Evolutionary conservation across 257 asterid genomes (phyloP).

Genomic region (Solanum megistacrolobum): DNA sequence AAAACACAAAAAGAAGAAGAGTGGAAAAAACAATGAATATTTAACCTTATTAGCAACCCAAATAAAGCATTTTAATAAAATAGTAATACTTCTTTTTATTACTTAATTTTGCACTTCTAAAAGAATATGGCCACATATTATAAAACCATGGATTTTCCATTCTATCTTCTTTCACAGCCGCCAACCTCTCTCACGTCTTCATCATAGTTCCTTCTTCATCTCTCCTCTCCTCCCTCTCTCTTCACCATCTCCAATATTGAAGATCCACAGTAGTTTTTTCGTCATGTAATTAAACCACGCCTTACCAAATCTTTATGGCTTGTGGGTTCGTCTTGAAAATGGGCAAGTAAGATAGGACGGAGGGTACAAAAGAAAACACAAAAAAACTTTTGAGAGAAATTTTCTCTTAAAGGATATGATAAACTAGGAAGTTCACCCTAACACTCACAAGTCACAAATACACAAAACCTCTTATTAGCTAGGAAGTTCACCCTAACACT

Average conservation of each 20-base stretch:
- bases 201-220: not conserved
- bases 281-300: not conserved
- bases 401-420: too few species aligned
- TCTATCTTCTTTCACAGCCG: not conserved
- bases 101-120: too few species aligned
- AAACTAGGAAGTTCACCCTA: too few species aligned
- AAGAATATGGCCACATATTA: not conserved
- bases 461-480: too few species aligned
- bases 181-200: not conserved
- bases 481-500: too few species aligned
- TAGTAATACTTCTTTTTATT: not conserved
- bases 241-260: not conserved
- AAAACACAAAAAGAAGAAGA: too few species aligned
- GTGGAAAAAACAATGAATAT: not conserved
- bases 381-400: too few species aligned
- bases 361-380: too few species aligned
- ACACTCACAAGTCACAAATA: too few species aligned
- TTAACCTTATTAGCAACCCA: not conserved
- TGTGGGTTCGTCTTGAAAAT: not conserved
- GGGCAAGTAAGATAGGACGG: too few species aligned
- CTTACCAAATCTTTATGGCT: not conserved
- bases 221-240: not conserved
- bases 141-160: not conserved
- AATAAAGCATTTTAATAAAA: too few species aligned
- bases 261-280: not conserved